A percentile compares a stretch with the other conserved stretches of the same genome.
Conservation (phyloP, 352 stramenopile species). For the Phytophthora constricta region DNA sequence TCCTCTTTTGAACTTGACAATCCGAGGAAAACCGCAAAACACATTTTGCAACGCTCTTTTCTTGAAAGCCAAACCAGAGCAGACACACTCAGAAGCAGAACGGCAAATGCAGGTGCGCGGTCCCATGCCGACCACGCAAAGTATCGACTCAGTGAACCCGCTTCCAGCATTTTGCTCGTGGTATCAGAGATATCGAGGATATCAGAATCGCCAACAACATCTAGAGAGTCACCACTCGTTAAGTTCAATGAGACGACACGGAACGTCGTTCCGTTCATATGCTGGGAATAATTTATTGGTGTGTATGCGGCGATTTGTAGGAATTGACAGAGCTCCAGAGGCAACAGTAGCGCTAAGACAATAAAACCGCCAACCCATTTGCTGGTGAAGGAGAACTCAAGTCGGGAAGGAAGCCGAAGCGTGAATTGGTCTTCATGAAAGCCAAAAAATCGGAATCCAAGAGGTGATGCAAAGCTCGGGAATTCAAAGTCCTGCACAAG, state of each 20-base stretch:
- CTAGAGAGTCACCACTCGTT: neutral
- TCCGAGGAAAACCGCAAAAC: constrained; percentile 42
- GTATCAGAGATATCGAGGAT: constrained; percentile 8
- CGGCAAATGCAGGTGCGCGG: constrained; percentile 38
- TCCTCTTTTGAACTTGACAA: constrained; percentile 13
- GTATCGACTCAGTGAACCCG: constrained; percentile 56
- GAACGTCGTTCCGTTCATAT: constrained; percentile 31
- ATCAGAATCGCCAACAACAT: neutral
- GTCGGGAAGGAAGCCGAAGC: constrained; percentile 19
- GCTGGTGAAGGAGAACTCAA: constrained; percentile 43
- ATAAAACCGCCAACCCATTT: constrained; percentile 59
- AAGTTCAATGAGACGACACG: constrained; percentile 32
- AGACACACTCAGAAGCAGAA: constrained; percentile 31
- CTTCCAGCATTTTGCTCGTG: constrained; percentile 27
- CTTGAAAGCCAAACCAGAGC: constrained; percentile 42
- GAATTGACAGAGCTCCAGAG: constrained; percentile 58
- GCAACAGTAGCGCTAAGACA: constrained; percentile 54
- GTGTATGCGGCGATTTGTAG: constrained; percentile 51
- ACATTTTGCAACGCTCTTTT: constrained; percentile 49
- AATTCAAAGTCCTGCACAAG: constrained; percentile 61
- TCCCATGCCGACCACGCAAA: constrained; percentile 60
- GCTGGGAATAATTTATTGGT: constrained; percentile 41
- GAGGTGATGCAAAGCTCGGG: constrained; percentile 46
- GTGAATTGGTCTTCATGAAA: constrained; percentile 40
- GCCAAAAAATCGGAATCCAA: constrained; percentile 50